phyloP scores from a whole-genome alignment of 1,139 yeast species.

The Oligophagozyma castellii region DNA sequence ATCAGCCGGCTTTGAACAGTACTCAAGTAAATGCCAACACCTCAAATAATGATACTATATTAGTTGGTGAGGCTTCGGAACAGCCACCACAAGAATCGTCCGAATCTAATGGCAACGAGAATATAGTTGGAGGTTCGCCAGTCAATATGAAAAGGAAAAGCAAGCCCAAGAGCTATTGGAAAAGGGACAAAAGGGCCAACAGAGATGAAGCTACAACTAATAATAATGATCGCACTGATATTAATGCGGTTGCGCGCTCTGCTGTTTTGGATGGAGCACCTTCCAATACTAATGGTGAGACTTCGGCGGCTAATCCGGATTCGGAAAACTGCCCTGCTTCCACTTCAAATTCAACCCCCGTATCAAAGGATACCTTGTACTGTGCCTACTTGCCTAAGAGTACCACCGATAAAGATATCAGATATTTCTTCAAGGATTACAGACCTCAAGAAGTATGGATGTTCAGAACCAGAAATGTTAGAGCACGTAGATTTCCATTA shows the following conservation, averaged over 20 bases:
- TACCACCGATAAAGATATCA: constrained; percentile 31
- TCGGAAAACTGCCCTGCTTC: too few relatives aligned
- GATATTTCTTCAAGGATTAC: constrained; percentile 32
- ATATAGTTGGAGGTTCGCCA: neutral
- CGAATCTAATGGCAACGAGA: neutral
- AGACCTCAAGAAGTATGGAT: constrained; percentile 36
- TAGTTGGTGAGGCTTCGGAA: neutral
- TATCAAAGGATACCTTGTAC: constrained; percentile 39
- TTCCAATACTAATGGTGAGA: constrained; percentile 1
- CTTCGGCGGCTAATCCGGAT: constrained; percentile 5
- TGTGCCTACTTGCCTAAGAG: constrained; percentile 33
- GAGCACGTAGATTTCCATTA: constrained; percentile 19
- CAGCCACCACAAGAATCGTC: neutral
- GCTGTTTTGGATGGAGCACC: neutral
- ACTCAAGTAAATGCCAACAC: neutral
- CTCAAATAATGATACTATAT: neutral
- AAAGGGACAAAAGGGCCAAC: neutral
- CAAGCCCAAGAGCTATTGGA: too few relatives aligned
- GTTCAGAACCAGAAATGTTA: constrained; percentile 26
- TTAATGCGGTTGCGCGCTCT: neutral
- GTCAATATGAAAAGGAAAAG: too few relatives aligned
- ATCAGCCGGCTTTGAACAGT: neutral
- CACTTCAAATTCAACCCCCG: constrained; percentile 14
- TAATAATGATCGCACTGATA: neutral
- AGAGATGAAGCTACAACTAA: neutral